Percentiles rank a stretch among this genome's conserved stretches.
These are phyloP conservation scores for Emydomyces testavorans DNA, from an alignment of 2,329 filamentous ascomycete genomes.

Conservation along the genomic window DNA sequence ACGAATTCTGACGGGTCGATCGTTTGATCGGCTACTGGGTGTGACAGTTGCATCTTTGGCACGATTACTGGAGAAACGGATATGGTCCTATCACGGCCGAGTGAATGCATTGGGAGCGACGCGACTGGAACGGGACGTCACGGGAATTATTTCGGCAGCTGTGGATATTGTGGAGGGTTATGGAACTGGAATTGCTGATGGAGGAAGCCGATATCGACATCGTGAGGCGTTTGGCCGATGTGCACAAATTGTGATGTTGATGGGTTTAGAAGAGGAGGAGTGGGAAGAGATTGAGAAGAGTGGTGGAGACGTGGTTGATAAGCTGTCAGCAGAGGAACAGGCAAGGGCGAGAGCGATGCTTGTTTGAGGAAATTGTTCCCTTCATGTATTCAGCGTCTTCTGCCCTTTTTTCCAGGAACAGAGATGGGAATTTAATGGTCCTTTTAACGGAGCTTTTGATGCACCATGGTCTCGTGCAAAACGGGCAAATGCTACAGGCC, in stretches of 20 bases:
- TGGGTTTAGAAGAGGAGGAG: constrained; percentile 93
- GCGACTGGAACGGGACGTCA: constrained; percentile 71
- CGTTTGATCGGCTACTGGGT: constrained; percentile 65
- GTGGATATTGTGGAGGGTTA: constrained; percentile 29
- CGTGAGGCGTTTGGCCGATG: constrained; percentile 66
- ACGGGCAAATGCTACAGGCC: no score
- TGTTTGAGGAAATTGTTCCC: constrained; percentile 8
- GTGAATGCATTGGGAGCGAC: constrained; percentile 73
- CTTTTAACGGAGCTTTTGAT: no score
- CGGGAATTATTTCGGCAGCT: constrained; percentile 52
- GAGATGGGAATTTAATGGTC: no score
- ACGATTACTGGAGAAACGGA: constrained; percentile 71
- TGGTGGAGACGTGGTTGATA: constrained; percentile 46
- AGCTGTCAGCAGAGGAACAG: constrained; percentile 62
- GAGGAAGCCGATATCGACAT: constrained; percentile 55
- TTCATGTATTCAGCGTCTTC: background rate
- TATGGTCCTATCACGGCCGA: constrained; percentile 67
- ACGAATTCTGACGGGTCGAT: constrained; percentile 66
- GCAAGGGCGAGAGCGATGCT: constrained; percentile 60
- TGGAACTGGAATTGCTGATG: constrained; percentile 24
- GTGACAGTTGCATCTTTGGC: constrained; percentile 64
- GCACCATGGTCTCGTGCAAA: no score
- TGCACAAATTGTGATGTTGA: constrained; percentile 69
- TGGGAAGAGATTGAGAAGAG: constrained; percentile 64
- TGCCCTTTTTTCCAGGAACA: no score